These are phyloP conservation scores for Leucocoprinus birnbaumii DNA, from an alignment of 768 basidiomycete genomes.

Conservation along the genomic window DNA sequence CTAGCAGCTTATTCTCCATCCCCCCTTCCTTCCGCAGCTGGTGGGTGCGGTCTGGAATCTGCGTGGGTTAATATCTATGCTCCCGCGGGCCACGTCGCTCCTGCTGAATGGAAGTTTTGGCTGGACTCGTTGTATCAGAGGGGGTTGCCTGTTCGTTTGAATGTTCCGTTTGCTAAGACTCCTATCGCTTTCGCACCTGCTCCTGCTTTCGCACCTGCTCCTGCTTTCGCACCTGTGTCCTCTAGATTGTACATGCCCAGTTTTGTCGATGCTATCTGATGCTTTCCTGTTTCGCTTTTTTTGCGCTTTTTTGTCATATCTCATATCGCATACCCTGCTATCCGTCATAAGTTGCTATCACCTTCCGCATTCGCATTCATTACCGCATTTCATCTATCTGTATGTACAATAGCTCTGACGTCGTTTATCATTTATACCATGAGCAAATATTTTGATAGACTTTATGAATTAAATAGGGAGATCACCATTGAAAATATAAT, in stretches of 20 bases:
- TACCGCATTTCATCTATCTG: not conserved
- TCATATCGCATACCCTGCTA: conserved; percentile 1
- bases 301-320: not conserved
- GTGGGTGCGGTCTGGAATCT: not conserved
- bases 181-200: conserved; percentile 7
- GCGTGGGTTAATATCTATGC: conserved; percentile 8
- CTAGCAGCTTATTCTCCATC: not conserved
- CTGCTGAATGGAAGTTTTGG: conserved; percentile 12
- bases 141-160: conserved; percentile 9
- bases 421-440: not conserved
- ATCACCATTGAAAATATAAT: not conserved
- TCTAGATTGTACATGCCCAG: not conserved
- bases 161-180: conserved; percentile 11
- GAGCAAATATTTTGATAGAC: not conserved
- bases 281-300: not conserved
- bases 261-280: conserved; percentile 7
- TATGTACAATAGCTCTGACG: not conserved
- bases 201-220: not conserved
- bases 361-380: not conserved
- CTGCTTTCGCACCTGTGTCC: not conserved
- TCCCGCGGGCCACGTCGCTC: conserved; percentile 6
- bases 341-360: too few species aligned
- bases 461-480: not conserved
- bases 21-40: not conserved
- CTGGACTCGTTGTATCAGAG: conserved; percentile 9